These are phyloP conservation scores for Russula brevipes DNA, from an alignment of 768 basidiomycete genomes.

Conservation along the genomic window DNA sequence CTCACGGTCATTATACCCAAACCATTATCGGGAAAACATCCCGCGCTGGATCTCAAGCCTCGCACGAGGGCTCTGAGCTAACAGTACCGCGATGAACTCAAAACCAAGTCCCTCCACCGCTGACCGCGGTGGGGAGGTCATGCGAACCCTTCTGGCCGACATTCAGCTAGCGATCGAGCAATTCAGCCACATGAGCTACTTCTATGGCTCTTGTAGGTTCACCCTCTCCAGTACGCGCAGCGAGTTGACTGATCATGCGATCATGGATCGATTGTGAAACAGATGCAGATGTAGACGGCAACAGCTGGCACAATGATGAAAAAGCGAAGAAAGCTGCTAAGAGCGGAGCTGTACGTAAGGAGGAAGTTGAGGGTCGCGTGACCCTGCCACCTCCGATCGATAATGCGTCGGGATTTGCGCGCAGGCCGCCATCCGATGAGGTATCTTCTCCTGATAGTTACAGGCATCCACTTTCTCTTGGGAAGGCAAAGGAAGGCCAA, in stretches of 20 bases:
- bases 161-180: conserved; percentile 88
- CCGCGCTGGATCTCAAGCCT: conserved; percentile 31
- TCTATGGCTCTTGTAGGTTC: conserved; percentile 61
- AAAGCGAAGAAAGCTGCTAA: conserved; percentile 60
- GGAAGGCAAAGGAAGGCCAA: conserved; percentile 57
- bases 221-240: conserved; percentile 67
- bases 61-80: conserved; percentile 38
- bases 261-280: conserved; percentile 47
- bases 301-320: conserved; percentile 61
- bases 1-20: neutral
- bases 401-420: no score
- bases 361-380: conserved; percentile 36
- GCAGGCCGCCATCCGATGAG: no score
- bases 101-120: neutral
- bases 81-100: neutral
- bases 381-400: conserved; percentile 25
- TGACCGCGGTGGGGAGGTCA: conserved; percentile 47
- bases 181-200: conserved; percentile 51
- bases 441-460: no score
- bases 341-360: conserved; percentile 38
- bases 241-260: conserved; percentile 37
- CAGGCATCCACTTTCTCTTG: conserved; percentile 53
- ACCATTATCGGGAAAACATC: neutral
- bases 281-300: conserved; percentile 43
- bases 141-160: conserved; percentile 84